A percentile compares a stretch with the other conserved stretches of the same genome.
phyloP scores from a whole-genome alignment of 257 asterid genomes.

The Vinca minor region DNA sequence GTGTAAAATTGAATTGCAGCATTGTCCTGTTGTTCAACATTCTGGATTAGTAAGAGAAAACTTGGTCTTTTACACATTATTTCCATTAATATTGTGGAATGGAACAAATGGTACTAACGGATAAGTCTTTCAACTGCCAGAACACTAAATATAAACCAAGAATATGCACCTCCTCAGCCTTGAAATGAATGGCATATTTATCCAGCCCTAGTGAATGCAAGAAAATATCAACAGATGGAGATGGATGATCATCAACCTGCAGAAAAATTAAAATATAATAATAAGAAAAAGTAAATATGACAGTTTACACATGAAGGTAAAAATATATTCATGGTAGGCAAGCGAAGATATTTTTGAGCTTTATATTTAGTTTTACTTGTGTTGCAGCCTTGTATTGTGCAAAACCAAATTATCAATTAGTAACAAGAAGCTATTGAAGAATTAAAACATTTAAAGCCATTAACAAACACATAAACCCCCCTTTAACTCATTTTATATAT shows the following conservation, averaged over 20 bases:
- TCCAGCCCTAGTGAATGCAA: constrained; percentile 70
- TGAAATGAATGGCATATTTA: constrained; percentile 59
- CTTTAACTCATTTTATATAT: too few species aligned
- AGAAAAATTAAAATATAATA: constrained; percentile 14
- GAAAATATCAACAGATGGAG: constrained; percentile 75
- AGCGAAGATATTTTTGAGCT: neutral
- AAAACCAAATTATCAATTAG: neutral
- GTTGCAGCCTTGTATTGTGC: neutral
- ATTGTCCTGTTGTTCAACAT: neutral
- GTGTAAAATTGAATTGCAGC: neutral
- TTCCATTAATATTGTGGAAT: neutral
- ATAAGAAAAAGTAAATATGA: constrained; percentile 4
- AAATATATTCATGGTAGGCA: neutral
- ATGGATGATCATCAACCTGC: constrained; percentile 68
- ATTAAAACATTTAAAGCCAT: too few species aligned
- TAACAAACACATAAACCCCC: too few species aligned
- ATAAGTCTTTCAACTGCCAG: constrained; percentile 7
- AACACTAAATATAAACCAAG: neutral
- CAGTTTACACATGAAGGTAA: neutral
- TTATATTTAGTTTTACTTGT: neutral
- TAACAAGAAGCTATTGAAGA: too few species aligned
- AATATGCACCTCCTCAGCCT: constrained; percentile 85
- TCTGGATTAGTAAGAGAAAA: neutral
- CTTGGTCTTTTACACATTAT: neutral
- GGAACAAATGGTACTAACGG: neutral